These are phyloP conservation scores for Fragosphaeria purpurea DNA, from an alignment of 2,329 filamentous ascomycete genomes.

Conservation along the genomic window DNA sequence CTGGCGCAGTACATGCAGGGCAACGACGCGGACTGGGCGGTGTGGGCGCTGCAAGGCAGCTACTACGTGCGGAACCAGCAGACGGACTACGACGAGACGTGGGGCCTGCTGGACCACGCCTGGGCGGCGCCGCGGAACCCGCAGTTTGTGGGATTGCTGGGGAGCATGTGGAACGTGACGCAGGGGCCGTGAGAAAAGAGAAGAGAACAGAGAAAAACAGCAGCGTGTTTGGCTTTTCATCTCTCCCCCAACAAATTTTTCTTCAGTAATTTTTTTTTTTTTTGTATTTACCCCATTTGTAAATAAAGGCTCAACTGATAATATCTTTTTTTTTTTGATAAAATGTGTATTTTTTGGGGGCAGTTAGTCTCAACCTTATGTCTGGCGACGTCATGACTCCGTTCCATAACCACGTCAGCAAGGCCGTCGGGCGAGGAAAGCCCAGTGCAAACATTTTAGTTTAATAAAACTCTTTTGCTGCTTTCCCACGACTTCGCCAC, in stretches of 20 bases:
- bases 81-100: slow-evolving; percentile 42
- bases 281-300: background rate
- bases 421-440: slow-evolving; percentile 51
- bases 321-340: too few species aligned
- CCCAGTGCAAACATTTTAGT: slow-evolving; percentile 16
- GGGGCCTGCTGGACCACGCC: slow-evolving; percentile 29
- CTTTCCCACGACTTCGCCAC: too few species aligned
- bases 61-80: slow-evolving; percentile 45
- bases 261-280: background rate
- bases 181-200: slow-evolving; percentile 19
- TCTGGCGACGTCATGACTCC: slow-evolving; percentile 31
- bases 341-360: too few species aligned
- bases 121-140: slow-evolving; percentile 30
- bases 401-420: slow-evolving; percentile 54
- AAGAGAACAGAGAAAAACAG: too few species aligned
- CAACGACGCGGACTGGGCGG: slow-evolving; percentile 50
- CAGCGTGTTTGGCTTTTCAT: too few species aligned
- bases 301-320: too few species aligned
- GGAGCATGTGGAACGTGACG: slow-evolving; percentile 28
- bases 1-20: slow-evolving; percentile 39
- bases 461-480: too few species aligned
- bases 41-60: slow-evolving; percentile 49
- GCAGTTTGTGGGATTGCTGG: slow-evolving; percentile 24
- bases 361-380: too few species aligned
- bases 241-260: background rate